Base-by-base conservation (phyloP, 2,329 filamentous ascomycete species). In the Alternaria angustiovoidea region DNA sequence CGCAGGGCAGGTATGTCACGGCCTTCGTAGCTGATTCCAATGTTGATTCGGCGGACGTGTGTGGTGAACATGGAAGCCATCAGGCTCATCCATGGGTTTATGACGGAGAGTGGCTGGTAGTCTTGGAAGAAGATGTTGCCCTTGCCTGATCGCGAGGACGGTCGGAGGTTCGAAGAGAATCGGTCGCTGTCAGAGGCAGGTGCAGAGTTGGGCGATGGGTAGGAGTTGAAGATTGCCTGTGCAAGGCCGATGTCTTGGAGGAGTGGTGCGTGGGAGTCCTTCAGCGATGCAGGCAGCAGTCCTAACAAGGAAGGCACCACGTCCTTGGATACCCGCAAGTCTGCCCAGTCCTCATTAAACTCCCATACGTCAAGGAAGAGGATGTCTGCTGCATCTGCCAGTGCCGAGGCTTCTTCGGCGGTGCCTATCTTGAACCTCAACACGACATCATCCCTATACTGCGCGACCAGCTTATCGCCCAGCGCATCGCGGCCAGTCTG, bases 361-460 rank as follows among this genome's bases (percentile, higher is more conserved):
- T 92, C 90, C 95, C 95, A 99, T 2, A 98, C 87, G 74, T 99
- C 95, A 42, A 98, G 83, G 69, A 95, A 90, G 24, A 97, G 85
- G 18, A 88, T 87, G 62, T 91, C 85, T 1, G 89, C 85, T 3
- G 92, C 93, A 57, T 91, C 86, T n/a, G 89, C 85, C 57, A 97
- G 82, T 1, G 89, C 89, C 34, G 81, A 79, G 59, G 91, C 89
- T 73, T 96, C 91, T 20, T 88, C 84, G 3, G 84, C 78, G 26
- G 86, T 88, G 62, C 86, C 89, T 56, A 97, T 82, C 72, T 91
- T 92, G 84, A 98, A 97, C 39, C 95, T 89, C 64, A 98, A 81
- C 16, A 99, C 93, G n/a, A 97, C 85, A 78, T 97, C 89, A 63
- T 90, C 87, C 63, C 88, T 87, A 76, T 97, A 97, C 61, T 82